Base-by-base conservation (phyloP, 2,329 filamentous ascomycete genomes). In the Nannizzia gypsea region DNA sequence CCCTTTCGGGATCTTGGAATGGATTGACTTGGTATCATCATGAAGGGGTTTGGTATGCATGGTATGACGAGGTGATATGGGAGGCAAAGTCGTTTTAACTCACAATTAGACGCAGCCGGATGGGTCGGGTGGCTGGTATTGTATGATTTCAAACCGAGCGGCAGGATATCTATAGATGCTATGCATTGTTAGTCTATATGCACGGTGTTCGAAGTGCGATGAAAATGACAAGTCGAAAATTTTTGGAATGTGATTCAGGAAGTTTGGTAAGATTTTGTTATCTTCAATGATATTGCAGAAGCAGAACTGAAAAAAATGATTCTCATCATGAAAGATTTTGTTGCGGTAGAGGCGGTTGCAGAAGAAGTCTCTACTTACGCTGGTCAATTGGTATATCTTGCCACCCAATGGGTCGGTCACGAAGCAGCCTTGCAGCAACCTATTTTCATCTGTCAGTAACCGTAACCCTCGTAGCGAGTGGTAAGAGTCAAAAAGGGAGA, bases 1-100 rank as follows among this genome's bases (percentile, higher is more conserved):
- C 71, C 69, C 69, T 69, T 55, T 59, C 63, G 65, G 67, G 69
- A 66, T 82, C 79, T 72, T 82, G 80, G 80, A 82, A 82, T 82
- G 80, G 80, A 82, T 82, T 79, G 78, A 81, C 80, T 81, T 72
- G 77, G 75, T 80, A 78, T 81, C 80, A 80, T 82, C 80, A 77
- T 80, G 66, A 72, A 73, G 58, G 61, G 34, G 38, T 42, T 40
- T 34, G 38, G 8, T 46, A 36, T 36, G 31, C 13, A 11, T 36
- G 40, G 42, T 11, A 22, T 26, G 20, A 38, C 34, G 34, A 40
- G 6, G n/a, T 40, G 6, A 24, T 6, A 36, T 17, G 54, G 26
- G n/a, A 56, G 26, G 26, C n/a, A 31, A 55, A 55, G 20, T 50
- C 9, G 44, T 17, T 34, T 20, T n/a, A 31, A 54, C 50, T 54